Base-by-base conservation (phyloP, 345 rosid species). In the Alliaria petiolata region DNA sequence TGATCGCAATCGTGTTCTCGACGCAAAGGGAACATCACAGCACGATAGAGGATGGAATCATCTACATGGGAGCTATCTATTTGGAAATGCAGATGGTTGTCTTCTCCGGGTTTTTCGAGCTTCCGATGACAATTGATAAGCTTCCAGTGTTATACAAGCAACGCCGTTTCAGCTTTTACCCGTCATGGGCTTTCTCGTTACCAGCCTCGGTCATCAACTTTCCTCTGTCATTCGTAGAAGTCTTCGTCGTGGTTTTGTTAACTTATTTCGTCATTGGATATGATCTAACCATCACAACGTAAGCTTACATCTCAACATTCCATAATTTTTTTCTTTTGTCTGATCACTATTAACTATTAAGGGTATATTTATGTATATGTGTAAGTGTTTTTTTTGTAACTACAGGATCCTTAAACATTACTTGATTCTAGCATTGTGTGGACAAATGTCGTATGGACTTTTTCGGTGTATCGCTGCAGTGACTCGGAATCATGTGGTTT, bases 121-220 rank as follows among this genome's bases (percentile, higher is more conserved):
- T 89, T 1, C 82, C 95, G 0, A 82, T 89, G 88, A 85, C 92
- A 15, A 82, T 89, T n/a, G 79, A 75, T 53, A 81, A 84, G 81
- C 92, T 89, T 76, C 92, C 90, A 5, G 91, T 89, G 43, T 86
- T 89, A 80, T 89, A 79, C 77, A 89, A 89, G 80, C 95, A 89
- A 80, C 83, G 95, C 5, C 84, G 79, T 38, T 72, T 80, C 70
- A 52, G 79, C 28, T 89, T 86, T 72, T 89, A 78, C 62, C 95
- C 95, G 1, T 74, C 92, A 0, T 86, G 92, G 95, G 84, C 87
- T 4, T 89, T 79, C 38, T 75, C 90, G 0, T 25, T 89, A 60
- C 89, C 95, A 26, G 60, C 82, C 6, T 89, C 88, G 75, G 58
- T 89, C 63, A 71, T 86, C 20, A 74, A 82, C 51, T 76, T 85